A percentile compares a stretch with the other conserved stretches of the same genome.
Evolutionary conservation across 2,329 filamentous ascomycete species (phyloP).

Genomic region (Ophiostoma triangulosporum): DNA sequence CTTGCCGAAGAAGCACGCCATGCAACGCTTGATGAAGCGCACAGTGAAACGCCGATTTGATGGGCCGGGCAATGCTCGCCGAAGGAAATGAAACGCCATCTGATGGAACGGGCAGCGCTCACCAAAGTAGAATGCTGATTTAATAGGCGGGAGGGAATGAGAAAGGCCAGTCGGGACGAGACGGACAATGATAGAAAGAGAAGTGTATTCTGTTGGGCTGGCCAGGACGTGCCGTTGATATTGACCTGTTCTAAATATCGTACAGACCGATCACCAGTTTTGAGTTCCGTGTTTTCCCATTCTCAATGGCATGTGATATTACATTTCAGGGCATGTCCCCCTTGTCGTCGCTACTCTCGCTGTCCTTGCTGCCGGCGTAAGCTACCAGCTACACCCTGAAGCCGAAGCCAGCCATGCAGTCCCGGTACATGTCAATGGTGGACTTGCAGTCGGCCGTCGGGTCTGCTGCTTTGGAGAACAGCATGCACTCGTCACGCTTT

Average conservation of each 20-base stretch:
- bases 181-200: neutral
- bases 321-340: neutral
- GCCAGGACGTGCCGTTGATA: neutral
- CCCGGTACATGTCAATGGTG: conserved; percentile 72
- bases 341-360: neutral
- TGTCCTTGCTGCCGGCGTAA: neutral
- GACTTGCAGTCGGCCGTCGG: conserved; percentile 73
- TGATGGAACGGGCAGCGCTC: too few relatives aligned
- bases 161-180: neutral
- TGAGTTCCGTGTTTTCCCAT: too few relatives aligned
- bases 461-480: conserved; percentile 77
- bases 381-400: conserved; percentile 49
- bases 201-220: neutral
- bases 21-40: neutral
- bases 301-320: neutral
- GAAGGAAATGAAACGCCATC: too few relatives aligned
- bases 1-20: conserved; percentile 13
- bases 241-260: conserved; percentile 1
- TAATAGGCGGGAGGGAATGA: too few relatives aligned
- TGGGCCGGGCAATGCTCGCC: too few relatives aligned
- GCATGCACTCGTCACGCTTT: conserved; percentile 93
- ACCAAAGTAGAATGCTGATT: too few relatives aligned
- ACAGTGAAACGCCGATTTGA: neutral
- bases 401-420: conserved; percentile 85
- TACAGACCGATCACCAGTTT: conserved; percentile 2